phyloP scores from a whole-genome alignment of 306 rosid species.

The Quercus cerris region DNA sequence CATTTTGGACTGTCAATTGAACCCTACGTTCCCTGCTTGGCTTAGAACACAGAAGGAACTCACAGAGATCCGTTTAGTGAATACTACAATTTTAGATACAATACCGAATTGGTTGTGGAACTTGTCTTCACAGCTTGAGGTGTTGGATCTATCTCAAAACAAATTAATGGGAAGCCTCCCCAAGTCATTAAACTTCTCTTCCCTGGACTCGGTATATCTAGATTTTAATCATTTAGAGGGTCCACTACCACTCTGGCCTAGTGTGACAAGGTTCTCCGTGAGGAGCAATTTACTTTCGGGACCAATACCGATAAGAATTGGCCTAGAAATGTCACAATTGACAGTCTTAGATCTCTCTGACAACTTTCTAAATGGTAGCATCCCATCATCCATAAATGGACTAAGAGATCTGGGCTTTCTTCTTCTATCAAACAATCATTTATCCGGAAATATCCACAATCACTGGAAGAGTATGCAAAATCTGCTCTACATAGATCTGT shows the following conservation, averaged over 20 bases:
- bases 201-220: neutral
- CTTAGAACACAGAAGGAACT: no score
- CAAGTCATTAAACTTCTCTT: neutral
- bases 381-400: slow-evolving; percentile 18
- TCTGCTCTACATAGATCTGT: neutral
- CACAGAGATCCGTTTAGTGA: no score
- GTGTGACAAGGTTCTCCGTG: neutral
- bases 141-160: no score
- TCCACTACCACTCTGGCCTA: slow-evolving; percentile 8
- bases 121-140: no score
- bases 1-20: no score
- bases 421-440: slow-evolving; percentile 9
- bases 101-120: no score
- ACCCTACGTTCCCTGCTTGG: no score
- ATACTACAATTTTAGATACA: no score
- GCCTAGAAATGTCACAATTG: slow-evolving; percentile 11
- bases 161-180: no score
- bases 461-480: neutral
- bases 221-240: slow-evolving; percentile 21
- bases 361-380: slow-evolving; percentile 8
- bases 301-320: slow-evolving; percentile 10
- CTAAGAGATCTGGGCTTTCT: neutral
- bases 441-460: slow-evolving; percentile 16
- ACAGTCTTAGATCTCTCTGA: slow-evolving; percentile 5
- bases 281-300: slow-evolving; percentile 17